Percentiles rank a stretch among this genome's conserved stretches.
phyloP scores from a whole-genome alignment of 2,329 filamentous ascomycete genomes.

The Aureobasidium namibiae region DNA sequence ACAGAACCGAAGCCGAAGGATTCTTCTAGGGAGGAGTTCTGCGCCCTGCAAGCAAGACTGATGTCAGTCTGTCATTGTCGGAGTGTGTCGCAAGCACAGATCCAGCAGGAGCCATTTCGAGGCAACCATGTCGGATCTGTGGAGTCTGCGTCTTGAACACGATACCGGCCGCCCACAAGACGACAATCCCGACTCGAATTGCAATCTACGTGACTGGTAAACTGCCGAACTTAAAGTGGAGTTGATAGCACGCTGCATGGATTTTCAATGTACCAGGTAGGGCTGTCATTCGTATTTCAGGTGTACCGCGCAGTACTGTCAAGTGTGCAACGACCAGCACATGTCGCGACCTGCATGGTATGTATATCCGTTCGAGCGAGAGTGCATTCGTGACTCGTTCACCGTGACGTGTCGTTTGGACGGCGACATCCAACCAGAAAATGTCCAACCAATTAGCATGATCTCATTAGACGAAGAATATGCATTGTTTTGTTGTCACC shows the following conservation, averaged over 20 bases:
- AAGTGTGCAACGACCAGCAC: background rate
- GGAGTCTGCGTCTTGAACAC: too few relatives aligned
- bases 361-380: conserved; percentile 2
- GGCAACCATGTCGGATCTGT: background rate
- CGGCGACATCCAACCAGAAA: background rate
- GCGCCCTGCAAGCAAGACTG: background rate
- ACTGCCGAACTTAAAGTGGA: background rate
- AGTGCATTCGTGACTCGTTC: background rate
- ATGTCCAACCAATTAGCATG: conserved; percentile 3
- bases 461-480: background rate
- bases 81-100: background rate
- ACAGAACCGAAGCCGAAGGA: background rate
- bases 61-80: background rate
- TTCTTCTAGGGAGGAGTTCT: background rate
- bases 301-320: background rate
- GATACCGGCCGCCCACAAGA: too few relatives aligned
- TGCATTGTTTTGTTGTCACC: conserved; percentile 12
- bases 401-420: background rate
- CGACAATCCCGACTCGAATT: background rate
- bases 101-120: background rate
- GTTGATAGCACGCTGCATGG: background rate
- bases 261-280: background rate
- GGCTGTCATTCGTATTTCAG: background rate
- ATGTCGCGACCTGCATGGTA: conserved; percentile 2
- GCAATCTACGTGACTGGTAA: background rate